Conservation (phyloP, 768 basidiomycete genomes). For the Rhizopogon roseolus region DNA sequence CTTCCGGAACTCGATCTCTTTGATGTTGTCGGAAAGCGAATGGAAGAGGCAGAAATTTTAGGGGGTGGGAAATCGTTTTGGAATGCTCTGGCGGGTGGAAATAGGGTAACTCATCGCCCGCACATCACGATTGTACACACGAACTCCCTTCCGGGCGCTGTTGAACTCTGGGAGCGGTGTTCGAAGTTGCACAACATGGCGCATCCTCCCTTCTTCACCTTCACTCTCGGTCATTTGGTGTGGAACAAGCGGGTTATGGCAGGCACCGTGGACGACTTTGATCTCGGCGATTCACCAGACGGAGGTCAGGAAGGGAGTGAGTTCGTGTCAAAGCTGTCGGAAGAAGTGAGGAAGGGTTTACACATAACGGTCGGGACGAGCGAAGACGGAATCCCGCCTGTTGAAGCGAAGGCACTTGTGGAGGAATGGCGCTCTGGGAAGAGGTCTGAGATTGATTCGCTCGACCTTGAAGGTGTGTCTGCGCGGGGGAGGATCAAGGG, state of each 20-base stretch:
- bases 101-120: constrained; percentile 54
- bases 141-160: constrained; percentile 35
- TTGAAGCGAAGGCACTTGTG: constrained; percentile 71
- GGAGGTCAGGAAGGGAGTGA: constrained; percentile 32
- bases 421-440: constrained; percentile 42
- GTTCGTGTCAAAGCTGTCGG: constrained; percentile 45
- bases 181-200: constrained; percentile 9
- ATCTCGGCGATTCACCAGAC: constrained; percentile 26
- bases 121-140: constrained; percentile 87
- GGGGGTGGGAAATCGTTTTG: constrained; percentile 39
- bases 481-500: constrained; percentile 28
- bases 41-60: constrained; percentile 29
- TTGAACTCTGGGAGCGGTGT: constrained; percentile 40
- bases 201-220: constrained; percentile 51
- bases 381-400: constrained; percentile 43
- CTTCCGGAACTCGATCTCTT: constrained; percentile 67
- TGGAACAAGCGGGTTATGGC: constrained; percentile 84
- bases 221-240: constrained; percentile 56
- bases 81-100: constrained; percentile 35
- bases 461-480: constrained; percentile 23
- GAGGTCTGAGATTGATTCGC: constrained; percentile 19
- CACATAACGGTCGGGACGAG: constrained; percentile 89
- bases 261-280: constrained; percentile 60
- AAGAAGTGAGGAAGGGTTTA: constrained; percentile 44
- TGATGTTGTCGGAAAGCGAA: constrained; percentile 36